These are phyloP conservation scores for Saitoella complicata DNA, from an alignment of 805 yeast genomes.

Conservation along the genomic window DNA sequence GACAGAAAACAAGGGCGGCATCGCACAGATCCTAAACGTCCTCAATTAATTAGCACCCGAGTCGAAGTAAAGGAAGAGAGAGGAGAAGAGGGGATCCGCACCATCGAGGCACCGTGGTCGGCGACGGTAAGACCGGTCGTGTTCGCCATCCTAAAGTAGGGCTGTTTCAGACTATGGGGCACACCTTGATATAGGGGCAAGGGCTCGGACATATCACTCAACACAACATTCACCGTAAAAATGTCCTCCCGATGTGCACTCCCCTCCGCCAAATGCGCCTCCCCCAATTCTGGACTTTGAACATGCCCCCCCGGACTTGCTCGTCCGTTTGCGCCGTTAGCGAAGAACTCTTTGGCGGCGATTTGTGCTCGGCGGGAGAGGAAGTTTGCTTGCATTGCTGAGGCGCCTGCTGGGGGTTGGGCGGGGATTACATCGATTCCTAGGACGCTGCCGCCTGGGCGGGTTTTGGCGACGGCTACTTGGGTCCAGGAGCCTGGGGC, in stretches of 20 bases:
- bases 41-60: neutral
- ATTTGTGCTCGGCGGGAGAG: conserved; percentile 48
- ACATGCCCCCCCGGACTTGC: conserved; percentile 4
- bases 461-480: conserved; percentile 44
- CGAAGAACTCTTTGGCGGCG: conserved; percentile 36
- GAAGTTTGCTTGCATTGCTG: conserved; percentile 78
- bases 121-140: conserved; percentile 67
- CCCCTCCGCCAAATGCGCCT: conserved; percentile 19
- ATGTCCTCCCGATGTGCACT: conserved; percentile 6
- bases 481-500: conserved; percentile 96
- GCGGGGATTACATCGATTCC: conserved; percentile 75
- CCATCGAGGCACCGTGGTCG: conserved; percentile 73
- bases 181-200: conserved; percentile 33
- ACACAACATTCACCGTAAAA: conserved; percentile 43
- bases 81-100: conserved; percentile 18
- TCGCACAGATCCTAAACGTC: conserved; percentile 56
- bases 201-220: conserved; percentile 73
- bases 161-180: conserved; percentile 55
- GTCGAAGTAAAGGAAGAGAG: no score
- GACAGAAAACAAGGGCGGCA: conserved; percentile 68
- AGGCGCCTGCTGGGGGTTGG: conserved; percentile 65
- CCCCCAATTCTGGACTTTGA: conserved; percentile 16
- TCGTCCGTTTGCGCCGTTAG: conserved; percentile 18
- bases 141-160: conserved; percentile 83
- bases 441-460: conserved; percentile 38